phyloP scores from a whole-genome alignment of 2,329 filamentous ascomycete genomes.

The Chrysoporthe deuterocubensis region DNA sequence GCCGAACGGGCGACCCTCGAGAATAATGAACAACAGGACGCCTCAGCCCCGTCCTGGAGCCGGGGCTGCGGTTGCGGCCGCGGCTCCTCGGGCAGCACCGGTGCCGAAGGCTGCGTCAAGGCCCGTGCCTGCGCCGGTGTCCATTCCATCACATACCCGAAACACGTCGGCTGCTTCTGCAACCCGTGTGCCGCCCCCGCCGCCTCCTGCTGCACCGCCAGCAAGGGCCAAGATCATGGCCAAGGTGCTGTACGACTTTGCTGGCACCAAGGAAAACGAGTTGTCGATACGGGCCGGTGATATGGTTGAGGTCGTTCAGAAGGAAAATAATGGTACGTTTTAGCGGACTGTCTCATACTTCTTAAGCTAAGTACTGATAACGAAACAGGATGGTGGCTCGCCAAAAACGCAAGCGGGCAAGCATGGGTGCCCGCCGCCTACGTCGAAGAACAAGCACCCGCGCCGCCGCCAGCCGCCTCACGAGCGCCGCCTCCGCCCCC shows the following conservation, averaged over 20 bases:
- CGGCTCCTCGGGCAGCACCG: slow-evolving; percentile 30
- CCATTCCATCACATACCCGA: slow-evolving; percentile 56
- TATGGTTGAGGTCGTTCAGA: slow-evolving; percentile 86
- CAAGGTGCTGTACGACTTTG: slow-evolving; percentile 92
- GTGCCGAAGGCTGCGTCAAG: slow-evolving; percentile 34
- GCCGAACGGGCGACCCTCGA: slow-evolving; percentile 79
- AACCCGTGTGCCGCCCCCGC: slow-evolving; percentile 64
- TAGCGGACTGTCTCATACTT: not conserved
- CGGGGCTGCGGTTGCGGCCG: slow-evolving; percentile 29
- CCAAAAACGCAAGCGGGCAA: slow-evolving; percentile 72
- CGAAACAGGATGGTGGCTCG: slow-evolving; percentile 90
- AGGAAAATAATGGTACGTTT: slow-evolving; percentile 86
- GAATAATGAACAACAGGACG: slow-evolving; percentile 52
- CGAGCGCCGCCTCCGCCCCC: slow-evolving; percentile 68
- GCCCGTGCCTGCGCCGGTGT: slow-evolving; percentile 38
- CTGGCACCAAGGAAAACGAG: slow-evolving; percentile 82
- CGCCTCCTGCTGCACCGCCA: slow-evolving; percentile 69
- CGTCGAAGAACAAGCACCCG: slow-evolving; percentile 78
- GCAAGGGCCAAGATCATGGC: slow-evolving; percentile 75
- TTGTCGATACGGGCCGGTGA: slow-evolving; percentile 80
- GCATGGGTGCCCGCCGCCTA: slow-evolving; percentile 96
- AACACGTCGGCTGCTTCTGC: slow-evolving; percentile 57
- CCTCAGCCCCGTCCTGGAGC: slow-evolving; percentile 47
- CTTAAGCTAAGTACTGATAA: slow-evolving; percentile 33
- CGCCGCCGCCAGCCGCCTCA: slow-evolving; percentile 58